Conservation (phyloP, 2,329 filamentous ascomycete genomes). For the Myriangium duriaei region DNA sequence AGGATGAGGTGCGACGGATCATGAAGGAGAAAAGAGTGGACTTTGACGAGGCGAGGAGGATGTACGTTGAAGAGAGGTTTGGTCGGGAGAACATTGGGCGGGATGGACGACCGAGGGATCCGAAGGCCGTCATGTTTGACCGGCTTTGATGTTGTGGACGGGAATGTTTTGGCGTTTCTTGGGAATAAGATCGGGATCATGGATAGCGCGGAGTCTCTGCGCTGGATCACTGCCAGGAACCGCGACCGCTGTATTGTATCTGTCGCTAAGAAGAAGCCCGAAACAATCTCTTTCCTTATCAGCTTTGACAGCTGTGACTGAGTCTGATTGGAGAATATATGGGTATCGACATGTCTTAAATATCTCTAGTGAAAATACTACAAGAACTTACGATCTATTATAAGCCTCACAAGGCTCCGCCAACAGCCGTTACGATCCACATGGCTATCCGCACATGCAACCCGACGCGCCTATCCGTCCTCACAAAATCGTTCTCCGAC, state of each 20-base stretch:
- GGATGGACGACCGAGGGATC: slow-evolving; percentile 78
- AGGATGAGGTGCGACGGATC: slow-evolving; percentile 71
- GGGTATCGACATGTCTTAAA: too few relatives aligned
- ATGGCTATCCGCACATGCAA: slow-evolving; percentile 78
- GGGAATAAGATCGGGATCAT: too few relatives aligned
- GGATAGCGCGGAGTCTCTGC: too few relatives aligned
- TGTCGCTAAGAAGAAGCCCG: too few relatives aligned
- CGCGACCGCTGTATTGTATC: too few relatives aligned
- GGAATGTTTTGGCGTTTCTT: background rate
- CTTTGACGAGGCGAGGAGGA: slow-evolving; percentile 82
- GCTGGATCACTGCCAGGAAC: too few relatives aligned
- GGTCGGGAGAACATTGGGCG: slow-evolving; percentile 75
- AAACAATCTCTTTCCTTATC: too few relatives aligned
- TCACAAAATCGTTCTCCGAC: slow-evolving; percentile 66
- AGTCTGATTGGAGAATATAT: too few relatives aligned
- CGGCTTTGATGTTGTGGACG: slow-evolving; percentile 4
- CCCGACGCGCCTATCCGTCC: slow-evolving; percentile 69
- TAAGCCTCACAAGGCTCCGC: slow-evolving; percentile 79
- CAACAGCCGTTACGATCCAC: slow-evolving; percentile 81
- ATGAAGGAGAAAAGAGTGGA: slow-evolving; percentile 75
- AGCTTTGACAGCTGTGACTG: too few relatives aligned
- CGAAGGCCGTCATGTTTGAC: slow-evolving; percentile 84
- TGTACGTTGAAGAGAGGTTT: slow-evolving; percentile 78
- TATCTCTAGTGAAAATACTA: too few relatives aligned
- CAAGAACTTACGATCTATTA: too few relatives aligned